phyloP scores from a whole-genome alignment of 441 rosid genomes.

The Gossypium gossypioides region DNA sequence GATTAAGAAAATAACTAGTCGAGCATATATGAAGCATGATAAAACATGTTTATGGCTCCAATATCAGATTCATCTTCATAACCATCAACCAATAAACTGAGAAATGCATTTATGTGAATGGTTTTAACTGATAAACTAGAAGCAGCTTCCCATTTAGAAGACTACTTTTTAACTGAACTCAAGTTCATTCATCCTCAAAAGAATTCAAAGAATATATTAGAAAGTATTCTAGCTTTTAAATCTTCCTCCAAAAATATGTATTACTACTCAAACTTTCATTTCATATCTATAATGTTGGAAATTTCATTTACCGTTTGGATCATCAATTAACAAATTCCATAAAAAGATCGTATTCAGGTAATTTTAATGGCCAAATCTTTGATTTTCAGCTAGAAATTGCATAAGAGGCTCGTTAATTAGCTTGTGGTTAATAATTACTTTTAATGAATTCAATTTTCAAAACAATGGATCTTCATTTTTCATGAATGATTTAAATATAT shows the following conservation, averaged over 20 bases:
- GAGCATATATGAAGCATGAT: background rate
- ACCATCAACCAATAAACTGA: background rate
- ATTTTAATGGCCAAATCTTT: background rate
- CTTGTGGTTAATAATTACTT: background rate
- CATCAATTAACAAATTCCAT: background rate
- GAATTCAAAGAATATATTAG: background rate
- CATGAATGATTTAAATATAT: background rate
- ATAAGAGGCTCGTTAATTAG: background rate
- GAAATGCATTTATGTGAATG: background rate
- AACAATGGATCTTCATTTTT: background rate
- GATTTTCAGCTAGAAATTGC: background rate
- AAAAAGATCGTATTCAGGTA: background rate
- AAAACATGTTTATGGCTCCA: background rate
- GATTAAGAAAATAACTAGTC: background rate
- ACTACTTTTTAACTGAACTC: background rate
- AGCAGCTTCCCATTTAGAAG: background rate
- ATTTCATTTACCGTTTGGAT: background rate
- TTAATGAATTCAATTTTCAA: background rate
- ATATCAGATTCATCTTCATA: constrained; percentile 1
- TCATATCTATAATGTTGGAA: background rate
- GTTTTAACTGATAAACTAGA: background rate
- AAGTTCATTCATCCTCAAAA: constrained; percentile 4
- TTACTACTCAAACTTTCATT: background rate
- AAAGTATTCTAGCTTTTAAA: background rate
- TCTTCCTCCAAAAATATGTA: background rate